A percentile compares a stretch with the other conserved stretches of the same genome.
Evolutionary conservation across 148 eudicot species (phyloP).

Genomic region (Fallopia convolvulus): DNA sequence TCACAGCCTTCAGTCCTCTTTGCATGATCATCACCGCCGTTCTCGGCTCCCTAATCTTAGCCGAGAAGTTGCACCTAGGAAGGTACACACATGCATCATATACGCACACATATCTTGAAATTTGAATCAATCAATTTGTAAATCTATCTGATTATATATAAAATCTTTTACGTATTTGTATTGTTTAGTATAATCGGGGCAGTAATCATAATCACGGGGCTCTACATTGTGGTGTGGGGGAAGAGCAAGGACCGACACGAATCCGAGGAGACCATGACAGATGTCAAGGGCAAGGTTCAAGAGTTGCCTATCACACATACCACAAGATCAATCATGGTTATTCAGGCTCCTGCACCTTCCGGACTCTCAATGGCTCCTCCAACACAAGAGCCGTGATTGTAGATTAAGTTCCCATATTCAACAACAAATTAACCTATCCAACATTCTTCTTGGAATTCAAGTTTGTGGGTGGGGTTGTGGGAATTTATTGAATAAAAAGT

Average conservation of each 20-base stretch:
- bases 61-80: constrained; percentile 59
- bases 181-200: constrained; percentile 28
- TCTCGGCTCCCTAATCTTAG: constrained; percentile 39
- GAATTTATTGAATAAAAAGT: too few species aligned
- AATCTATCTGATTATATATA: too few species aligned
- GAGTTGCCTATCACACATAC: not conserved
- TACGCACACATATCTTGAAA: too few species aligned
- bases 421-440: too few species aligned
- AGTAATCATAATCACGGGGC: constrained; percentile 21
- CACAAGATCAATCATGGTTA: not conserved
- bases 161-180: too few species aligned
- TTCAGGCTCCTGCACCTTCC: not conserved
- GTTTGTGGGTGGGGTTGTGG: too few species aligned
- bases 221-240: constrained; percentile 32
- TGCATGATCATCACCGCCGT: constrained; percentile 60
- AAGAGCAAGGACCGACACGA: constrained; percentile 21
- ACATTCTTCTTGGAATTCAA: too few species aligned
- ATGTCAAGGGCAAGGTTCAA: not conserved
- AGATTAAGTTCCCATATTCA: too few species aligned
- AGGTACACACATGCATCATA: constrained; percentile 22
- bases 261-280: not conserved
- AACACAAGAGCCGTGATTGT: not conserved
- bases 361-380: not conserved
- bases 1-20: constrained; percentile 64
- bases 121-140: too few species aligned